These are phyloP conservation scores for Hypocreales sp. DNA, from an alignment of 2,329 filamentous ascomycete genomes.

Conservation along the genomic window DNA sequence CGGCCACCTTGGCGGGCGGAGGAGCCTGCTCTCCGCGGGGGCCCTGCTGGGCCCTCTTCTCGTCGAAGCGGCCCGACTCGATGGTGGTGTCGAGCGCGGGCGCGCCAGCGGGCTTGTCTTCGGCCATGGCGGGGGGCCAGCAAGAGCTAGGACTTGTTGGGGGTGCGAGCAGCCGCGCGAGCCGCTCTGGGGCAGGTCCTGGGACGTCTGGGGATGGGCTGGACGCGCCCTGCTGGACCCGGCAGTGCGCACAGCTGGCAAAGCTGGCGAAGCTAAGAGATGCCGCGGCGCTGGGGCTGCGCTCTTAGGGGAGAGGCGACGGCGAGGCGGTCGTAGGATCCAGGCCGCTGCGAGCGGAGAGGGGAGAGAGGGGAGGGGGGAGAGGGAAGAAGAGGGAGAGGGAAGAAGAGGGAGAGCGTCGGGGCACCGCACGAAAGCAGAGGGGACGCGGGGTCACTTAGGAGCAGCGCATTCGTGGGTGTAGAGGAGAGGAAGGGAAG, in stretches of 20 bases:
- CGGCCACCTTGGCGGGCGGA: constrained; percentile 23
- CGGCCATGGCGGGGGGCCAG: constrained; percentile 37
- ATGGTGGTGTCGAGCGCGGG: constrained; percentile 49
- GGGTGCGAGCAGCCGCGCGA: too few relatives aligned
- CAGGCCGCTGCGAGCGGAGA: constrained; percentile 9
- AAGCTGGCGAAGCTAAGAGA: too few relatives aligned
- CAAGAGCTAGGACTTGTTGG: too few relatives aligned
- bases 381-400: constrained; percentile 4
- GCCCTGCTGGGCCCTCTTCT: constrained; percentile 33
- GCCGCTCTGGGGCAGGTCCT: too few relatives aligned
- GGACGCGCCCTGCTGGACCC: too few relatives aligned
- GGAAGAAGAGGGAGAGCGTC: constrained; percentile 12
- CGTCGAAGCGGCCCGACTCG: constrained; percentile 48
- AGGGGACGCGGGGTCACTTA: constrained; percentile 23
- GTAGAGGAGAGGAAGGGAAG: constrained; percentile 19
- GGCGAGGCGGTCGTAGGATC: not conserved
- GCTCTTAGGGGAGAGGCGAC: constrained; percentile 2
- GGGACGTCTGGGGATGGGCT: too few relatives aligned
- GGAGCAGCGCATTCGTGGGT: constrained; percentile 35
- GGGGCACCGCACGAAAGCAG: constrained; percentile 29
- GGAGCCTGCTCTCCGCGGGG: constrained; percentile 6
- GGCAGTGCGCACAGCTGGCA: too few relatives aligned
- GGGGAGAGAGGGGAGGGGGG: constrained; percentile 10
- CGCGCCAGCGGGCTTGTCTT: constrained; percentile 33
- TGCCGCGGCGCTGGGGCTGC: too few relatives aligned